Conservation (phyloP, 176 grass and related monocot species). For the Chrysopogon serrulatus region DNA sequence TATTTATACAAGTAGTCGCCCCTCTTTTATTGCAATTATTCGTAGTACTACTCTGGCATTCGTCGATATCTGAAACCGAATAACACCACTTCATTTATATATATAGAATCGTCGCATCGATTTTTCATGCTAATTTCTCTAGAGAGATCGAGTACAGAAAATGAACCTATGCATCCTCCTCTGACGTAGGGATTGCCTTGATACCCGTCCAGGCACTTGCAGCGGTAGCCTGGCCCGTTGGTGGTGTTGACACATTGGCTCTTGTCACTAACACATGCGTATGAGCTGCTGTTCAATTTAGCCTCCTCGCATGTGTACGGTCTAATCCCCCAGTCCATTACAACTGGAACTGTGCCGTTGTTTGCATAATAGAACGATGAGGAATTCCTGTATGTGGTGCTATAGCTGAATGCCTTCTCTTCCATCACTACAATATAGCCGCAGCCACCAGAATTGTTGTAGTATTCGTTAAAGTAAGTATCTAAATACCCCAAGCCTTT, state of each 20-base stretch:
- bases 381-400: not conserved
- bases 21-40: no score
- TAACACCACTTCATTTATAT: no score
- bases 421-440: constrained; percentile 9
- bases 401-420: no score
- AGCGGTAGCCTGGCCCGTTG: not conserved
- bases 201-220: not conserved
- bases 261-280: not conserved
- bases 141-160: no score
- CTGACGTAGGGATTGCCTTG: no score
- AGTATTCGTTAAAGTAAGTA: not conserved
- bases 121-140: no score
- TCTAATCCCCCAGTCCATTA: constrained; percentile 9
- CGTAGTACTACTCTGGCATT: no score
- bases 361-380: not conserved
- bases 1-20: no score
- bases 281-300: not conserved
- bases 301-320: not conserved
- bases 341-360: not conserved
- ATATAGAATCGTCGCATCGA: no score
- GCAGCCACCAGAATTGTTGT: no score
- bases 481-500: no score
- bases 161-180: constrained; percentile 6
- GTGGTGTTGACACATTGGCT: not conserved
- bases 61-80: no score